These are phyloP conservation scores for Lentinus polychrous DNA, from an alignment of 1,284 basidiomycete species.

Conservation along the genomic window DNA sequence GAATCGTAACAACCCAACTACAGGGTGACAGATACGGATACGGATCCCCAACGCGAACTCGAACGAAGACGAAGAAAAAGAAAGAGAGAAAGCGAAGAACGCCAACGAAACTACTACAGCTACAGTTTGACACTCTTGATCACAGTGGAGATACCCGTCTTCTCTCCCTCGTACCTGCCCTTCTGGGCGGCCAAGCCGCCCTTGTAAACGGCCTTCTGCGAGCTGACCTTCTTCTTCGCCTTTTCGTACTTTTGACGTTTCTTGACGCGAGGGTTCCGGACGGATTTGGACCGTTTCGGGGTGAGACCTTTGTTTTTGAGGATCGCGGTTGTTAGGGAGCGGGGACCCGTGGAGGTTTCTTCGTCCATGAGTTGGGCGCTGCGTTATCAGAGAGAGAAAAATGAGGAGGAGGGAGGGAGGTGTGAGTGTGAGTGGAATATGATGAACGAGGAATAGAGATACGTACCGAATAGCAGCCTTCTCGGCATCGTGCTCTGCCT, in stretches of 20 bases:
- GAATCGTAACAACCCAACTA: not conserved
- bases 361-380: conserved; percentile 49
- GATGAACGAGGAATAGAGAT: not conserved
- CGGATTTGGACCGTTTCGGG: conserved; percentile 76
- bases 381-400: conserved; percentile 3
- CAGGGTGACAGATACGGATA: no score
- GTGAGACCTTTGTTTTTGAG: conserved; percentile 91
- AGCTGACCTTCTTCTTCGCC: conserved; percentile 85
- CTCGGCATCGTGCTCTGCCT: conserved; percentile 69
- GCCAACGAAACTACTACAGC: not conserved
- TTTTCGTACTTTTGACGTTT: conserved; percentile 89
- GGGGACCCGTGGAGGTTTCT: conserved; percentile 58
- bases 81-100: not conserved
- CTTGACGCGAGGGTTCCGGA: conserved; percentile 94
- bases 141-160: conserved; percentile 80
- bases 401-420: not conserved
- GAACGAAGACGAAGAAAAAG: not conserved
- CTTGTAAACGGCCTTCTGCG: conserved; percentile 85
- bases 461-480: conserved; percentile 59
- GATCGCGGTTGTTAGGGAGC: conserved; percentile 83
- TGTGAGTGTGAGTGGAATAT: not conserved
- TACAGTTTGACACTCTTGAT: conserved; percentile 75
- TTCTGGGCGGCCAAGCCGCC: conserved; percentile 60
- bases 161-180: conserved; percentile 64
- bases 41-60: no score